Evolutionary conservation across 106 monocot genomes (phyloP).

Genomic region (Platanthera guangdongensis): DNA sequence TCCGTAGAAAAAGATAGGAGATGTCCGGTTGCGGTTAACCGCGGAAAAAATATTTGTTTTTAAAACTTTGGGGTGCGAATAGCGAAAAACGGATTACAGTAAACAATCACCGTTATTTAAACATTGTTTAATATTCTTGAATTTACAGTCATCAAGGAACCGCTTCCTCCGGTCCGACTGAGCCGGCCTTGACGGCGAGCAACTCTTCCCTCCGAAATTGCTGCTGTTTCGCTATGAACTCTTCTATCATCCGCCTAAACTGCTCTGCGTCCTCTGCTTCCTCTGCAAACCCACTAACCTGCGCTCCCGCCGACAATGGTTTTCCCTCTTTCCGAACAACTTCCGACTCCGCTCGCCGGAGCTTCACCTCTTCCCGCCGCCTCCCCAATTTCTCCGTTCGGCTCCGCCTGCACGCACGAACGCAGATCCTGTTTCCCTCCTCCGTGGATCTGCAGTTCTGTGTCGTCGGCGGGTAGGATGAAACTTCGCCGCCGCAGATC

Average conservation of each 20-base stretch:
- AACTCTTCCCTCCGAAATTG: constrained; percentile 7
- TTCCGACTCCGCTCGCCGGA: constrained; percentile 4
- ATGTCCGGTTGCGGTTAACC: too few relatives aligned
- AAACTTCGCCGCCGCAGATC: background rate
- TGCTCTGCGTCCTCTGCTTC: constrained; percentile 2
- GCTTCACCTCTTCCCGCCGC: background rate
- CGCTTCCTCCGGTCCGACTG: background rate
- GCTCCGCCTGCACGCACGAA: background rate
- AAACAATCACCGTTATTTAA: too few relatives aligned
- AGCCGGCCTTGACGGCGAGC: background rate
- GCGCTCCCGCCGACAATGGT: background rate
- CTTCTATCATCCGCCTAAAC: constrained; percentile 7
- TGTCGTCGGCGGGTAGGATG: background rate
- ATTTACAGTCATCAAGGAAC: background rate
- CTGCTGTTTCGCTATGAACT: constrained; percentile 10
- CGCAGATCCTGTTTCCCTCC: background rate
- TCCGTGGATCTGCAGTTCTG: background rate
- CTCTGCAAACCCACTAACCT: background rate
- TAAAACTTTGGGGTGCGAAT: too few relatives aligned
- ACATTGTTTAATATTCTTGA: background rate
- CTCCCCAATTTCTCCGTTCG: constrained; percentile 5
- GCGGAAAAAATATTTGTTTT: too few relatives aligned
- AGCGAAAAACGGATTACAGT: too few relatives aligned
- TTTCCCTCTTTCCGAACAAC: background rate
- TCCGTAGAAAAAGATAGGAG: too few relatives aligned